Conservation (phyloP, 345 rosid genomes). For the Conringia planisiliqua region DNA sequence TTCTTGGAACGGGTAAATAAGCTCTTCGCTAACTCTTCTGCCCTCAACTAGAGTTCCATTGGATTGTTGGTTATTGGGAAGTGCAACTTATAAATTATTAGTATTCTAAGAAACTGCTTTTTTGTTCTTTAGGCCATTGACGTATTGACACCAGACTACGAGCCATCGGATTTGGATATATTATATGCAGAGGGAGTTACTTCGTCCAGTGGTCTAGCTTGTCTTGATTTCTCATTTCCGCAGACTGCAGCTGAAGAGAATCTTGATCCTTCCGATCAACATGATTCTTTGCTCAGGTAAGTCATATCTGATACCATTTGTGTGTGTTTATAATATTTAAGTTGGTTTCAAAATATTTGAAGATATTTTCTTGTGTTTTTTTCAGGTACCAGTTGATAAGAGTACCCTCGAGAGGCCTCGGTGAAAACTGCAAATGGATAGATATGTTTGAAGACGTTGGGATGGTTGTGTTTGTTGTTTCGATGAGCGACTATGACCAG, state of each 20-base stretch:
- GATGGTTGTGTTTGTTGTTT: conserved; percentile 76
- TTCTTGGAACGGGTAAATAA: conserved; percentile 79
- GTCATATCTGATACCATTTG: not conserved
- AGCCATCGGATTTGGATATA: conserved; percentile 93
- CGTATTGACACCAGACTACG: conserved; percentile 72
- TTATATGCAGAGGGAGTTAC: conserved; percentile 93
- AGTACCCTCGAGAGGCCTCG: conserved; percentile 78
- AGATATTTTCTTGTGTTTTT: not conserved
- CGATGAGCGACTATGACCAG: conserved; percentile 83
- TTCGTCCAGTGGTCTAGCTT: conserved; percentile 92
- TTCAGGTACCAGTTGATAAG: conserved; percentile 91
- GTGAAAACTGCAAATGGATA: conserved; percentile 94
- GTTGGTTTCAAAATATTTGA: not conserved
- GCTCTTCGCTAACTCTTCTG: conserved; percentile 20
- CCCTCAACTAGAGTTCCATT: not conserved
- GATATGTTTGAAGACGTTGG: conserved; percentile 99
- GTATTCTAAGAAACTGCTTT: conserved; percentile 8
- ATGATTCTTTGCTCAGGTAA: conserved; percentile 70
- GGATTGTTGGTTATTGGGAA: not conserved
- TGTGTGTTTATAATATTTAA: not conserved
- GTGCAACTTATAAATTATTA: not conserved
- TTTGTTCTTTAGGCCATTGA: conserved; percentile 59
- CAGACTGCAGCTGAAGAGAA: conserved; percentile 55
- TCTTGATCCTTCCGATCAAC: conserved; percentile 58
- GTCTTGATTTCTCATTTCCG: conserved; percentile 84